These are phyloP conservation scores for Fraxinus paxiana DNA, from an alignment of 305 asterid species.

Conservation along the genomic window DNA sequence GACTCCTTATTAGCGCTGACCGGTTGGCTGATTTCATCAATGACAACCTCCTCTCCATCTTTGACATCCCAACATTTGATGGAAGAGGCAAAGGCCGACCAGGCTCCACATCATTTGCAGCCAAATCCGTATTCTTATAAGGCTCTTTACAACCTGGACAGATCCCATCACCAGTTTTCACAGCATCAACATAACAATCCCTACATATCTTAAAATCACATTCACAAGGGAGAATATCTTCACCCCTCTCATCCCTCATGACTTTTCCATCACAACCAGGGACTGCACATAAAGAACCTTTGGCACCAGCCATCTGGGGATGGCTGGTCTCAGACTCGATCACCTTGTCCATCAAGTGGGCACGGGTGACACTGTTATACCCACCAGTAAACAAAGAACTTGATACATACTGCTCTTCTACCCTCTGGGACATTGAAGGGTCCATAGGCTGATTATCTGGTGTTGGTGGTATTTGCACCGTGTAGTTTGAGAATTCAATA, in stretches of 20 bases:
- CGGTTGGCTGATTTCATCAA: constrained; percentile 71
- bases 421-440: constrained; percentile 71
- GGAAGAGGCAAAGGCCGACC: constrained; percentile 58
- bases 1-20: constrained; percentile 64
- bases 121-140: constrained; percentile 61
- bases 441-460: constrained; percentile 91
- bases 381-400: constrained; percentile 91
- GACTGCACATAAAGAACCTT: constrained; percentile 79
- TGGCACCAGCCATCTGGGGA: constrained; percentile 95
- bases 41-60: constrained; percentile 83
- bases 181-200: constrained; percentile 76
- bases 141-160: constrained; percentile 97
- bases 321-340: constrained; percentile 78
- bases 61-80: constrained; percentile 61
- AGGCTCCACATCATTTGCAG: constrained; percentile 40
- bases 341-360: constrained; percentile 96
- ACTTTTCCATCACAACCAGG: constrained; percentile 94
- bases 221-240: constrained; percentile 86
- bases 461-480: constrained; percentile 84
- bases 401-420: constrained; percentile 90
- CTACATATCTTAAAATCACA: constrained; percentile 91
- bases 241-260: constrained; percentile 86
- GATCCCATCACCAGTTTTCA: constrained; percentile 69
- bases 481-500: constrained; percentile 58
- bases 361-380: constrained; percentile 80